phyloP scores from a whole-genome alignment of 345 rosid genomes.

The Heritiera littoralis region DNA sequence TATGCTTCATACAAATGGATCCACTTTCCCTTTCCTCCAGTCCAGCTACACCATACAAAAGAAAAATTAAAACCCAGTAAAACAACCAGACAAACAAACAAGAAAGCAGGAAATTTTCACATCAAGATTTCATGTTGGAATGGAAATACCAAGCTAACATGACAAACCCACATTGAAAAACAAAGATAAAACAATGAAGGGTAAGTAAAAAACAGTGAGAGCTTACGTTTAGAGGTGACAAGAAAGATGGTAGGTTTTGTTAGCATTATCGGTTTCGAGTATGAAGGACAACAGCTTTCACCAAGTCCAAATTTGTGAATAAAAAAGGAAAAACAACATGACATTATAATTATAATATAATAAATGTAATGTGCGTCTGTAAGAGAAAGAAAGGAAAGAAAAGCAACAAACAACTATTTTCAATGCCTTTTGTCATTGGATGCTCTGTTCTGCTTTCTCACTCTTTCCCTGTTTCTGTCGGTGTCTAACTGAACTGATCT shows the following conservation, averaged over 20 bases:
- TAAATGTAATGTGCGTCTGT: neutral
- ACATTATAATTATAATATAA: neutral
- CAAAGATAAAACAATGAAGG: neutral
- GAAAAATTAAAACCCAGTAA: neutral
- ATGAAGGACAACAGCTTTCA: conserved; percentile 32
- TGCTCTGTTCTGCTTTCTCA: conserved; percentile 28
- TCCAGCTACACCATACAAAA: conserved; percentile 48
- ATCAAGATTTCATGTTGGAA: neutral
- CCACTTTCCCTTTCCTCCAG: conserved; percentile 63
- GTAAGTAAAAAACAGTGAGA: too few species aligned
- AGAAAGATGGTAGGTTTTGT: neutral
- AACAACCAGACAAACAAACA: neutral
- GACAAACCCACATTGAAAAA: neutral
- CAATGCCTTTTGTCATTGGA: conserved; percentile 37
- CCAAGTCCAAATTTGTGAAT: conserved; percentile 29
- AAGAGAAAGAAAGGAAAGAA: conserved; percentile 15
- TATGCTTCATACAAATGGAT: conserved; percentile 58
- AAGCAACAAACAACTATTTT: conserved; percentile 10
- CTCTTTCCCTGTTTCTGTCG: conserved; percentile 29
- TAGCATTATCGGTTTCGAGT: conserved; percentile 48
- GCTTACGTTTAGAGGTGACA: conserved; percentile 43
- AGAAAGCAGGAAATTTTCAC: conserved; percentile 12
- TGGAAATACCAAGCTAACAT: neutral
- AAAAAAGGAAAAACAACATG: neutral
- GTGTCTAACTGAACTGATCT: neutral